phyloP scores from a whole-genome alignment of 768 basidiomycete genomes.

The Gymnopilus dilepis region DNA sequence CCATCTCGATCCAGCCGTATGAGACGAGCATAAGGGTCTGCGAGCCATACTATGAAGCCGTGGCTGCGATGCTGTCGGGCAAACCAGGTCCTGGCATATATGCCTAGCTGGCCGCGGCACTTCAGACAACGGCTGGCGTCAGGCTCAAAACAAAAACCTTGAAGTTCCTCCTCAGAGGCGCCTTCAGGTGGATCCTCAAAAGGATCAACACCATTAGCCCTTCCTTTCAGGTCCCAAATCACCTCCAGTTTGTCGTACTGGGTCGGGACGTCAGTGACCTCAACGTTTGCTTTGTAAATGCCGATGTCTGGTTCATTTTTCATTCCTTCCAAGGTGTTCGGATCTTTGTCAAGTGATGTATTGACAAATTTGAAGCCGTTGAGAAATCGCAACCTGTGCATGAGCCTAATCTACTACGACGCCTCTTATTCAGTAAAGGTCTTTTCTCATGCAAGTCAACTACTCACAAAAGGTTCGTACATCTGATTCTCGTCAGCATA shows the following conservation, averaged over 20 bases:
- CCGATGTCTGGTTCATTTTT: constrained; percentile 11
- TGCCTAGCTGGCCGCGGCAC: constrained; percentile 29
- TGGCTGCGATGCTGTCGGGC: constrained; percentile 34
- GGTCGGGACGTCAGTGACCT: not conserved
- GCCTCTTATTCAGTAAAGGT: not conserved
- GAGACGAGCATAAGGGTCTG: constrained; percentile 29
- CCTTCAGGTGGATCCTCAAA: constrained; percentile 13
- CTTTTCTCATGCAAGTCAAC: not conserved
- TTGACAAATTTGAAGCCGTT: constrained; percentile 14
- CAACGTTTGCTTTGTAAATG: not conserved
- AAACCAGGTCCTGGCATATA: constrained; percentile 25
- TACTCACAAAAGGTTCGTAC: constrained; percentile 14
- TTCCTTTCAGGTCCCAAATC: constrained; percentile 24
- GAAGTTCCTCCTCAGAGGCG: not conserved
- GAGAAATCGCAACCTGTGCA: not conserved
- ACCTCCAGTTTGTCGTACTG: constrained; percentile 2
- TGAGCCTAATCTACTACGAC: constrained; percentile 7
- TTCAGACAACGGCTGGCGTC: not conserved
- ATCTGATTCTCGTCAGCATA: constrained; percentile 3
- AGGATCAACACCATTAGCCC: constrained; percentile 11
- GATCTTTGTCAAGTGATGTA: constrained; percentile 5
- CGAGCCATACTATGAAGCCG: constrained; percentile 33
- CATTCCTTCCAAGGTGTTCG: not conserved
- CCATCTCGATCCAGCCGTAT: constrained; percentile 40
- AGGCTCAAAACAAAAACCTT: constrained; percentile 12